Conservation (phyloP, 1,284 basidiomycete species). For the Fomitiporia mediterranea region DNA sequence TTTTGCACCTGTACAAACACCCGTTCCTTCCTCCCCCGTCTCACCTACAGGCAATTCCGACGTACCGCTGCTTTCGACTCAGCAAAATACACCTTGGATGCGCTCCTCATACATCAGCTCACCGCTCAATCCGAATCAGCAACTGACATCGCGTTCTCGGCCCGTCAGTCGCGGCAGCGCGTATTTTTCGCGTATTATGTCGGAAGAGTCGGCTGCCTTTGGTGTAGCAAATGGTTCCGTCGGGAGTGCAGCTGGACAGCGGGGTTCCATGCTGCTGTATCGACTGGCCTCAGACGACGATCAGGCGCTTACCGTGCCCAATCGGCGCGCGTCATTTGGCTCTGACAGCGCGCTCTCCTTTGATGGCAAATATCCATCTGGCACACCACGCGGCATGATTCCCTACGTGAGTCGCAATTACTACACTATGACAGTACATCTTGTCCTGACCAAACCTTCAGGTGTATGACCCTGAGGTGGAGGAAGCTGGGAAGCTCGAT, state of each 20-base stretch:
- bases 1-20: too few relatives aligned
- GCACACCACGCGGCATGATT: constrained; percentile 45
- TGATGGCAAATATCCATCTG: constrained; percentile 62
- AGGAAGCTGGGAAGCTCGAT: constrained; percentile 54
- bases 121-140: constrained; percentile 43
- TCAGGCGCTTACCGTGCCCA: constrained; percentile 24
- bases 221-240: constrained; percentile 24
- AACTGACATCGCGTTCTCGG: constrained; percentile 26
- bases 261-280: constrained; percentile 66
- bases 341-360: constrained; percentile 50
- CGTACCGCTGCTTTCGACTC: constrained; percentile 13
- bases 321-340: constrained; percentile 36
- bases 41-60: constrained; percentile 6
- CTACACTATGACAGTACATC: too few relatives aligned
- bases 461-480: constrained; percentile 56
- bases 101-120: constrained; percentile 41
- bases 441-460: neutral
- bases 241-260: constrained; percentile 26
- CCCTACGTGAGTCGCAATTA: too few relatives aligned
- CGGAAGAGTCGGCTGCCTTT: constrained; percentile 45
- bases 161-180: constrained; percentile 36
- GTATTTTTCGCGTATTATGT: constrained; percentile 38
- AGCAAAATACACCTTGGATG: constrained; percentile 22
- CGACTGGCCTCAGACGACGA: constrained; percentile 47
- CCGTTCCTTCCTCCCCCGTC: constrained; percentile 24